Conservation (phyloP, 2,329 filamentous ascomycete species). For the Diaporthe citri region DNA sequence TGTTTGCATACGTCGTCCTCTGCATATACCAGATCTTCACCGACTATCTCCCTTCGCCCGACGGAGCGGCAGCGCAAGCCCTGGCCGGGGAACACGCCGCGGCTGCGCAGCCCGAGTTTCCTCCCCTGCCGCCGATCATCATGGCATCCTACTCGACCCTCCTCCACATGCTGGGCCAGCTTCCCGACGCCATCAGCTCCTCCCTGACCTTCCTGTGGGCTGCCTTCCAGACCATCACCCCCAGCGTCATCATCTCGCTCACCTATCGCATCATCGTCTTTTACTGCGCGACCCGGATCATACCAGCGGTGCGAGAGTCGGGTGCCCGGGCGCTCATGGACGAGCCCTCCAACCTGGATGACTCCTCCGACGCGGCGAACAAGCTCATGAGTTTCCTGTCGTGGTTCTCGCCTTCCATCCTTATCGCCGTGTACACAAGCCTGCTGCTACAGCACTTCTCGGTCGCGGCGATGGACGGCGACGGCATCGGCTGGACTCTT, state of each 20-base stretch:
- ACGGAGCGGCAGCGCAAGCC: constrained; percentile 60
- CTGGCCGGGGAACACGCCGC: constrained; percentile 61
- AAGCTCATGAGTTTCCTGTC: constrained; percentile 85
- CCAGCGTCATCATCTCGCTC: constrained; percentile 94
- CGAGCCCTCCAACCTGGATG: constrained; percentile 86
- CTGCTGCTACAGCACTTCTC: constrained; percentile 96
- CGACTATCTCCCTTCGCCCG: constrained; percentile 88
- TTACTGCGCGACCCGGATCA: constrained; percentile 95
- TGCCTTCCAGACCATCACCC: constrained; percentile 94
- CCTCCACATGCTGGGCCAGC: constrained; percentile 82
- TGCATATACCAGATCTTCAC: constrained; percentile 99
- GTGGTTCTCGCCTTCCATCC: constrained; percentile 94
- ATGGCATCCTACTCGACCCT: constrained; percentile 98
- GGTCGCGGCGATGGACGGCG: constrained; percentile 66
- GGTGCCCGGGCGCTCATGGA: constrained; percentile 86
- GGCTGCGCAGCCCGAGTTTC: constrained; percentile 83
- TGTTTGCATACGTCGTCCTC: constrained; percentile 98
- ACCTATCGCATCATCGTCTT: constrained; percentile 95
- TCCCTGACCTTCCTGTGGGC: constrained; percentile 89
- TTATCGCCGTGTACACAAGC: constrained; percentile 97
- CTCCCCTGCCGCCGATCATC: constrained; percentile 95
- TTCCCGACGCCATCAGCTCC: constrained; percentile 87
- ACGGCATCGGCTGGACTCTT: constrained; percentile 81
- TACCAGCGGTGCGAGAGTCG: constrained; percentile 90
- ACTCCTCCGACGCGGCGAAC: constrained; percentile 77